Evolutionary conservation across 2,329 filamentous ascomycete species (phyloP).

Genomic region (Fusarium torulosum): DNA sequence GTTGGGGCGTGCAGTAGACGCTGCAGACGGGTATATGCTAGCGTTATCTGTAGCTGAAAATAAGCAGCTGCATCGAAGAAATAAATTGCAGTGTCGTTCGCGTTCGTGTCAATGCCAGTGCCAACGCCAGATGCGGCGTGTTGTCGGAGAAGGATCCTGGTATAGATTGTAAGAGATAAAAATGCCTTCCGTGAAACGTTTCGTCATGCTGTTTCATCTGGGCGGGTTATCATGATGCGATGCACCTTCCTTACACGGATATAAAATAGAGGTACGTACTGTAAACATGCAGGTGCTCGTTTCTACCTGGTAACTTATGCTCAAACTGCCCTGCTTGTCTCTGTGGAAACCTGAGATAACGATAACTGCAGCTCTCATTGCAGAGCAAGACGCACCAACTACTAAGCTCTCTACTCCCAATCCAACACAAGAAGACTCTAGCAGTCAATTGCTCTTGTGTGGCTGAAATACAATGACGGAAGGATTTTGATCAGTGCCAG

Average conservation of each 20-base stretch:
- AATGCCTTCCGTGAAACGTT: slow-evolving; percentile 43
- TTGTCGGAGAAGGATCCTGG: slow-evolving; percentile 28
- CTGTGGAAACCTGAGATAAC: not conserved
- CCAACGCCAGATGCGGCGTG: slow-evolving; percentile 20
- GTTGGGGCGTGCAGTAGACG: not conserved
- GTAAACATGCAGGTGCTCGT: not conserved
- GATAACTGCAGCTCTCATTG: not conserved
- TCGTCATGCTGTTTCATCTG: slow-evolving; percentile 47
- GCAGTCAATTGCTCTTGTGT: not conserved
- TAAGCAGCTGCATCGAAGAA: slow-evolving; percentile 19
- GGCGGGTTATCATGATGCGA: slow-evolving; percentile 20
- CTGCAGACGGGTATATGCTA: not conserved
- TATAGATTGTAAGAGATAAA: slow-evolving; percentile 19
- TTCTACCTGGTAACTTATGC: not conserved
- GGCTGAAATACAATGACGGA: not conserved
- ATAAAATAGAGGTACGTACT: slow-evolving; percentile 5
- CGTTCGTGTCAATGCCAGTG: slow-evolving; percentile 16
- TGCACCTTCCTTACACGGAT: slow-evolving; percentile 15
- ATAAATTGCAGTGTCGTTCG: slow-evolving; percentile 21
- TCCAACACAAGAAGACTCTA: not conserved
- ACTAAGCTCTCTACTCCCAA: not conserved
- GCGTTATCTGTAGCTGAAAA: slow-evolving; percentile 17
- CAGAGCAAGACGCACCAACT: too few relatives aligned
- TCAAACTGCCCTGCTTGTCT: not conserved
- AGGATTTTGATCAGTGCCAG: not conserved